These are phyloP conservation scores for Verticillium tricorpus DNA, from an alignment of 2,329 filamentous ascomycete species.

Conservation along the genomic window DNA sequence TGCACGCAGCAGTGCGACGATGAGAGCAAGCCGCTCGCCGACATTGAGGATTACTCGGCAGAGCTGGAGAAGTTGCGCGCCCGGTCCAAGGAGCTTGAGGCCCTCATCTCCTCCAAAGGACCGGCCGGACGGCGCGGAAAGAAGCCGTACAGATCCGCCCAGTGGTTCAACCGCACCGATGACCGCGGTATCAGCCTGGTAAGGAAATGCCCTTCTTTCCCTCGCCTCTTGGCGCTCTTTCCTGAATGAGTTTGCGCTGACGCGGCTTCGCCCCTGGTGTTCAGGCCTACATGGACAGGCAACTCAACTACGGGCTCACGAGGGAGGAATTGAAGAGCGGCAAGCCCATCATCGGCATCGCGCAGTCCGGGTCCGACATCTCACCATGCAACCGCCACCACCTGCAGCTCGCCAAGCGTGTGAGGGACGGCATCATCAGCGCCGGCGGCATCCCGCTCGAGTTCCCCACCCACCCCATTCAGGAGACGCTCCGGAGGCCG, in stretches of 20 bases:
- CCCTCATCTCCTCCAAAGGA: background rate
- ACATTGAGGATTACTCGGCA: slow-evolving; percentile 3
- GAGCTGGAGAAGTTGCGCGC: slow-evolving; percentile 1
- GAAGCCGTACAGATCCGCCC: slow-evolving; percentile 5
- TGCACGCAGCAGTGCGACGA: slow-evolving; percentile 2
- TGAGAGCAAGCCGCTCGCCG: background rate
- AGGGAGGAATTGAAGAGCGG: slow-evolving; percentile 42
- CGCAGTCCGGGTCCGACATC: slow-evolving; percentile 45
- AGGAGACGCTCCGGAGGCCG: slow-evolving; percentile 41
- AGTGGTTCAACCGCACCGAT: slow-evolving; percentile 11
- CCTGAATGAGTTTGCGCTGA: too few relatives aligned
- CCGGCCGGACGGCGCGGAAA: background rate
- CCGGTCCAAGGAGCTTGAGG: slow-evolving; percentile 2
- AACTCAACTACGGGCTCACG: slow-evolving; percentile 45
- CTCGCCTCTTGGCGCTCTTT: background rate
- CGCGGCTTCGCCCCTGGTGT: slow-evolving; percentile 4
- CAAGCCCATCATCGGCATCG: slow-evolving; percentile 47
- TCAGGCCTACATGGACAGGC: slow-evolving; percentile 45
- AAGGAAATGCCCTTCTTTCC: background rate
- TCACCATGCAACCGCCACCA: slow-evolving; percentile 47
- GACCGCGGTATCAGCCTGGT: slow-evolving; percentile 8
- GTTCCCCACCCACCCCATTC: slow-evolving; percentile 48
- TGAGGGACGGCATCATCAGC: slow-evolving; percentile 43
- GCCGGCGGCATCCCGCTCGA: slow-evolving; percentile 46
- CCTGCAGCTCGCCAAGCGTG: slow-evolving; percentile 41